Percentiles rank a stretch among this genome's conserved stretches.
These are phyloP conservation scores for Saturnispora besseyi DNA, from an alignment of 805 yeast species.

Conservation along the genomic window DNA sequence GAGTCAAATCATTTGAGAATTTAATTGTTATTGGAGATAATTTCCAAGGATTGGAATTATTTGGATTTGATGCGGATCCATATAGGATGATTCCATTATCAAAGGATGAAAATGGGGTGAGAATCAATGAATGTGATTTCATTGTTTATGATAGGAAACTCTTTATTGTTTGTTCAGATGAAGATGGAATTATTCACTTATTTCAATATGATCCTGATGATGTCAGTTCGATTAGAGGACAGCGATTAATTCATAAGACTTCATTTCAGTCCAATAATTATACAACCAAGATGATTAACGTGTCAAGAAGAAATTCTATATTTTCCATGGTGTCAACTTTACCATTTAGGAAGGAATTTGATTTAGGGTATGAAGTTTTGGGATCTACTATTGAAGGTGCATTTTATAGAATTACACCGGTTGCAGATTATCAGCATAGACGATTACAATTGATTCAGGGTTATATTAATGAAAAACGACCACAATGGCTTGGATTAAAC, in stretches of 20 bases:
- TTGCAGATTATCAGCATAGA: slow-evolving; percentile 67
- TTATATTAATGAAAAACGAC: slow-evolving; percentile 71
- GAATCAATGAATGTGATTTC: slow-evolving; percentile 69
- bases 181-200: slow-evolving; percentile 55
- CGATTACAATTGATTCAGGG: slow-evolving; percentile 80
- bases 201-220: slow-evolving; percentile 90
- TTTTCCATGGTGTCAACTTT: slow-evolving; percentile 26
- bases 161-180: slow-evolving; percentile 60
- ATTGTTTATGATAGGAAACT: slow-evolving; percentile 62
- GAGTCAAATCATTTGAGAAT: slow-evolving; percentile 76
- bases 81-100: slow-evolving; percentile 74
- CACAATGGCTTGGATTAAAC: slow-evolving; percentile 69
- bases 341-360: slow-evolving; percentile 23
- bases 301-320: slow-evolving; percentile 30
- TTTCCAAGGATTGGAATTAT: slow-evolving; percentile 64
- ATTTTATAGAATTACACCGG: slow-evolving; percentile 61
- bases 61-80: slow-evolving; percentile 94
- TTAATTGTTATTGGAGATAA: slow-evolving; percentile 76
- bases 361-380: slow-evolving; percentile 43
- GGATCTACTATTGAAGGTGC: slow-evolving; percentile 80
- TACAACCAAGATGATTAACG: slow-evolving; percentile 44
- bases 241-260: slow-evolving; percentile 57
- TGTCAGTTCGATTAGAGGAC: slow-evolving; percentile 73
- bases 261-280: slow-evolving; percentile 60
- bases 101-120: slow-evolving; percentile 56